Evolutionary conservation across 2,329 filamentous ascomycete species (phyloP), one percentile per base, ranked within the genome.

Genomic region (Sclerotinia glacialis): DNA sequence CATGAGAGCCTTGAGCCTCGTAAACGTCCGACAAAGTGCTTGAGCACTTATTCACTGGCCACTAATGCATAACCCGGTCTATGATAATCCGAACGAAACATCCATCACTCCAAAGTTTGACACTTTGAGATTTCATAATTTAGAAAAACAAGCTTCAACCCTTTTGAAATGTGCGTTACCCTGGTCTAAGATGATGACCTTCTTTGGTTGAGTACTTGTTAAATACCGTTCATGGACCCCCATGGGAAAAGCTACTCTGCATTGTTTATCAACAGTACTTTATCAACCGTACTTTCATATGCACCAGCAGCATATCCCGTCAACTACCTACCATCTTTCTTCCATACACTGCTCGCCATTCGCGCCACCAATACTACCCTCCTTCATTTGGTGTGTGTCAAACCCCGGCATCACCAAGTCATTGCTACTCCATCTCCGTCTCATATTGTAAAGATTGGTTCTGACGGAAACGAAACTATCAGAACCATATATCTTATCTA

Each of bases 21-120:
- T 55, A 56, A 56, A 64, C 26, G 31, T 60, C 31, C 31, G 44
- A 49, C 58, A n/a, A 60, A 47, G 14, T 46, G 42, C 42, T 60
- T 47, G 47, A 26, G 31, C 44, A 52, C 16, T 42, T 34, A 53
- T 14, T 37, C n/a, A 53, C 21, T 47, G 42, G 37, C 37, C 50
- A 46, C 14, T 44, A 21, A 21, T 37, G 26, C 18, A 56, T 28
- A 53, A 40, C 18, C 42, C 16, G 42, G 53, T 65, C 62, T 31
- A 31, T 47, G 62, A 40, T 62, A 62, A 49, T 58, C 62, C 62
- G 42, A 46, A 65, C 52, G 52, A 65, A 58, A 65, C 53, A 49
- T 49, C 42, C 28, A 56, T 65, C 52, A 58, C 53, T 56, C 50
- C 62, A 46, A 64, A 56, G 28, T 44, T 46, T 46, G 11, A 40